Base-by-base conservation (phyloP, 441 rosid species). In the Kokia cookei region DNA sequence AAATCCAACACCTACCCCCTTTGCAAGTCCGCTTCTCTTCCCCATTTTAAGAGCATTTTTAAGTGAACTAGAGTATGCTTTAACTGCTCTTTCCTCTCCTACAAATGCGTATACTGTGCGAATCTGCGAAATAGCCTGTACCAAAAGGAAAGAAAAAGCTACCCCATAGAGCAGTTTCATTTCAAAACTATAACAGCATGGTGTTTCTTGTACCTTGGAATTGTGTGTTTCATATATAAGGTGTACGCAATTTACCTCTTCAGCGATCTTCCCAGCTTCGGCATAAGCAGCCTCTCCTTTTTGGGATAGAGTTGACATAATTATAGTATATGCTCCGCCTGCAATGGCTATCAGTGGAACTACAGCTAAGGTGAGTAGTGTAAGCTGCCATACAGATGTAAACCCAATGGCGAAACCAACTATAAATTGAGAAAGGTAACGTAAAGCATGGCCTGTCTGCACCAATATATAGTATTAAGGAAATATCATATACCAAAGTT, bases 201-300 rank as follows among this genome's bases (percentile, higher is more conserved):
- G 19, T 65, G 4, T 65, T 35, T 37, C 67, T 37, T 63, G 48
- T 37, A 64, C 50, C 51, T 10, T 42, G 50, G 68, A 40, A 64
- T 40, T 64, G 68, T 40, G 50, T 64, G 29, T 42, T 45, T 45
- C 71, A 24, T 66, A 13, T 32, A 61, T 9, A 64, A 64, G 15
- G 14, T 29, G 17, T 8, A 9, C 17, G 48, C 35, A 64, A 65
- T 61, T 66, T 82, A 93, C 98, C 97, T 93, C 95, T 78, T 93
- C 93, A 14, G 93, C 95, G 11, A 86, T 82, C 74, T 90, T 90
- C 26, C 95, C 98, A 12, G 94, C 94, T 74, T 91, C 89, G 60
- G 94, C 90, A 79, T 91, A 90, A 79, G 97, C 94, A 68, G 90
- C 88, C 84, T 91, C 95, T 40, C 93, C 87, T 76, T 90, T 91